phyloP scores from a whole-genome alignment of 2,329 filamentous ascomycete species.

The Capronia epimyces region DNA sequence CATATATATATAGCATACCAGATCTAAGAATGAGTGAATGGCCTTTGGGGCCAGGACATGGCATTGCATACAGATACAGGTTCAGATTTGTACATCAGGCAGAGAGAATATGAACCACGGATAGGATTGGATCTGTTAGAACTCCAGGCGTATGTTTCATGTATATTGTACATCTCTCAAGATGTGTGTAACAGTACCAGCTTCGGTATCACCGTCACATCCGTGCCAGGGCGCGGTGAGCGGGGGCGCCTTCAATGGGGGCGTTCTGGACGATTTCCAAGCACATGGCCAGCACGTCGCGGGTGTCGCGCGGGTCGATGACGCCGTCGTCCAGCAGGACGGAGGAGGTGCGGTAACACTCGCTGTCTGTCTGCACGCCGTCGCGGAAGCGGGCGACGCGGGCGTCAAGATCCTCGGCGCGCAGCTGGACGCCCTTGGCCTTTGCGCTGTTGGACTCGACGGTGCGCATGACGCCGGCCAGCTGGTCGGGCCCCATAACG shows the following conservation, averaged over 20 bases:
- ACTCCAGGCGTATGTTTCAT: too few species aligned
- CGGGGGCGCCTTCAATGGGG: constrained; percentile 29
- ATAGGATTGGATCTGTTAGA: too few species aligned
- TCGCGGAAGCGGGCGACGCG: constrained; percentile 30
- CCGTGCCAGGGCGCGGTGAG: constrained; percentile 30
- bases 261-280: constrained; percentile 33
- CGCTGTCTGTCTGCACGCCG: constrained; percentile 33
- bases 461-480: constrained; percentile 38
- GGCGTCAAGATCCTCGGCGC: constrained; percentile 29
- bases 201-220: constrained; percentile 5
- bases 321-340: constrained; percentile 36
- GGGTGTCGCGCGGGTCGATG: constrained; percentile 38
- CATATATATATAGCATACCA: too few species aligned
- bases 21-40: too few species aligned
- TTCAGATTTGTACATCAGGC: too few species aligned
- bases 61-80: too few species aligned
- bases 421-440: constrained; percentile 27
- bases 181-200: too few species aligned
- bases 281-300: constrained; percentile 37
- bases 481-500: constrained; percentile 41
- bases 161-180: too few species aligned
- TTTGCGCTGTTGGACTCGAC: constrained; percentile 32
- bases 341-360: constrained; percentile 35
- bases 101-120: too few species aligned
- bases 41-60: too few species aligned